Percentiles rank a stretch among this genome's conserved stretches.
These are phyloP conservation scores for Linderniella brevidens DNA, from an alignment of 257 asterid species.

Conservation along the genomic window DNA sequence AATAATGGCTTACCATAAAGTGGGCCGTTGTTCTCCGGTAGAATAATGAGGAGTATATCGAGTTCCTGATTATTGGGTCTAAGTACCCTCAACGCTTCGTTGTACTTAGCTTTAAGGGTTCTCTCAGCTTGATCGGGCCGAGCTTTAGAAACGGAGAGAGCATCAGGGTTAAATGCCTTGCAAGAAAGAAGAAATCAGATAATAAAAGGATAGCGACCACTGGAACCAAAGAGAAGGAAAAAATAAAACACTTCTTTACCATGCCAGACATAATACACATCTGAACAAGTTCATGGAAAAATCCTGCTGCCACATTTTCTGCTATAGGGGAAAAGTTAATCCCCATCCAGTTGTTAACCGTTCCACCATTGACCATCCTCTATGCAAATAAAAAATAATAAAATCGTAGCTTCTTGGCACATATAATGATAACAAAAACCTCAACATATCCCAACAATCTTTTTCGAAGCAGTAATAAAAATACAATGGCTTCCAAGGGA, in stretches of 20 bases:
- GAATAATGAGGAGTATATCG: no score
- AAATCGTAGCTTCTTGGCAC: no score
- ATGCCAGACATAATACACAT: constrained; percentile 88
- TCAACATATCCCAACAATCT: neutral
- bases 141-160: constrained; percentile 46
- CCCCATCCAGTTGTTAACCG: constrained; percentile 61
- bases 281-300: constrained; percentile 74
- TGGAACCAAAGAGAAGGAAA: neutral
- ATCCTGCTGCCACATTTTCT: constrained; percentile 41
- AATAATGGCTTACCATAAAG: no score
- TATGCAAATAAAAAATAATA: constrained; percentile 17
- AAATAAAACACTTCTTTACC: constrained; percentile 21
- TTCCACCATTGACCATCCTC: constrained; percentile 95
- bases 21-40: no score
- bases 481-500: neutral
- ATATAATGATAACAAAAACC: neutral
- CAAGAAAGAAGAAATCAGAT: neutral
- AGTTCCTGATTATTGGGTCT: no score
- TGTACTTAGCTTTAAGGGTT: neutral
- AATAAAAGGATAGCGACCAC: neutral
- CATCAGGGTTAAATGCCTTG: constrained; percentile 56
- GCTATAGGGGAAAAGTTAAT: constrained; percentile 73
- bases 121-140: constrained; percentile 72
- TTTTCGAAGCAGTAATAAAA: neutral
- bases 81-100: no score